A percentile compares a stretch with the other conserved stretches of the same genome.
These are phyloP conservation scores for Uronychia binucleata DNA, from an alignment of 73 alveolate species.

Conservation along the genomic window DNA sequence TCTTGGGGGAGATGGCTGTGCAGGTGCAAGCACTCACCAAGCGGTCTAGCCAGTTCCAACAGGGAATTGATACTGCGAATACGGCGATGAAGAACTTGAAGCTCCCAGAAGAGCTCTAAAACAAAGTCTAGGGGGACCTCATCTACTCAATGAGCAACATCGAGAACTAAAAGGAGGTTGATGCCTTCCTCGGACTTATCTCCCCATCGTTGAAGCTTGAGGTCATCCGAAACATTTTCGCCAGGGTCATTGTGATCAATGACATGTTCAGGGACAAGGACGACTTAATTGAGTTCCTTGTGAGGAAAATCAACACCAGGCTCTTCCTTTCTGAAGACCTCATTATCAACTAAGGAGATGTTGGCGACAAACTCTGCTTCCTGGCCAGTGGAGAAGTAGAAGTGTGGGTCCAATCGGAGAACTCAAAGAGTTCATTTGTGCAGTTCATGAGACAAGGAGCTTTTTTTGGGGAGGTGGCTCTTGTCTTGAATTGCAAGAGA, in stretches of 20 bases:
- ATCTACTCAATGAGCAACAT: background rate
- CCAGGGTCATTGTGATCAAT: background rate
- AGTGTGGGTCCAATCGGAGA: background rate
- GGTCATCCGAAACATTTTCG: background rate
- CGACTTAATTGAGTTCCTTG: background rate
- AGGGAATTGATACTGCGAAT: conserved; percentile 43
- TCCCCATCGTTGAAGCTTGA: background rate
- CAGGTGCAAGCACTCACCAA: conserved; percentile 18
- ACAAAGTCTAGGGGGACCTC: background rate
- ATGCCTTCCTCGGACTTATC: background rate
- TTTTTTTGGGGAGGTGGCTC: conserved; percentile 8
- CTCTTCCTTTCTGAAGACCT: background rate
- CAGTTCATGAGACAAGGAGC: background rate
- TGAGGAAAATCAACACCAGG: background rate
- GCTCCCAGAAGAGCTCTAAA: conserved; percentile 39
- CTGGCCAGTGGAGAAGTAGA: background rate
- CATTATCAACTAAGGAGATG: conserved; percentile 1
- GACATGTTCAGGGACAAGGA: background rate
- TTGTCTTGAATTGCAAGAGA: background rate
- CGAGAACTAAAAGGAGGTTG: background rate
- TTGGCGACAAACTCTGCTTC: background rate
- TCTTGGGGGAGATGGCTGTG: conserved; percentile 71
- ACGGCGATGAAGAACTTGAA: conserved; percentile 65
- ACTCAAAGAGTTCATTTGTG: background rate
- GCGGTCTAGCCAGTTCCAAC: conserved; percentile 31